Evolutionary conservation across 805 yeast genomes (phyloP).

Genomic region (Sporopachydermia lactativora): DNA sequence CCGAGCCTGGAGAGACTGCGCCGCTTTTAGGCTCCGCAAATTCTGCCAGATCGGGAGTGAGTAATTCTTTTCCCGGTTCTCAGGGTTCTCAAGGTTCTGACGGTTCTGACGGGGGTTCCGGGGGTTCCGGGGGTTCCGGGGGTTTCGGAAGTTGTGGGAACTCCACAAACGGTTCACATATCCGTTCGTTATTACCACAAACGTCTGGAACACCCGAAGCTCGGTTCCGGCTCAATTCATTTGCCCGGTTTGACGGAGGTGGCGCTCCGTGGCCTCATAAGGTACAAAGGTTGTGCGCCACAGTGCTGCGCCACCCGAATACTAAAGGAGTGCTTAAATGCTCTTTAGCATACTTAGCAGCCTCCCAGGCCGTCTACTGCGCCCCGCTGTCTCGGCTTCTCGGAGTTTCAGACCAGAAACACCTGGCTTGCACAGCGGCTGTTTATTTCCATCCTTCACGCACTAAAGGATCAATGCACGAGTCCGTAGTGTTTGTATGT

Average conservation of each 20-base stretch:
- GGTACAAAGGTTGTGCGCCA: not conserved
- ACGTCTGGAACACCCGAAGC: not conserved
- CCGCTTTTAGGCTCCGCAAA: not conserved
- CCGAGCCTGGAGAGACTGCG: not conserved
- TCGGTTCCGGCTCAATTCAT: constrained; percentile 1
- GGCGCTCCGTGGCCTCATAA: too few species aligned
- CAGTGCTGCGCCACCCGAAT: not conserved
- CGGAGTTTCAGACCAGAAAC: constrained; percentile 63
- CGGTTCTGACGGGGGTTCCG: too few species aligned
- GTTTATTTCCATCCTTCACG: constrained; percentile 79
- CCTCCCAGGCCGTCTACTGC: constrained; percentile 59
- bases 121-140: too few species aligned
- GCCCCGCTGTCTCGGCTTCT: constrained; percentile 32
- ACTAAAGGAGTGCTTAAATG: constrained; percentile 32
- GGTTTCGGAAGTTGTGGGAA: too few species aligned
- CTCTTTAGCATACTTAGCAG: constrained; percentile 58
- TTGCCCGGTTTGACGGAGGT: too few species aligned
- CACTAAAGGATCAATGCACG: constrained; percentile 69
- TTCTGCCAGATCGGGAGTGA: not conserved
- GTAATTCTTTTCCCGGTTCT: not conserved
- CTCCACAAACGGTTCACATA: not conserved
- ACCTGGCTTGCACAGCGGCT: constrained; percentile 67
- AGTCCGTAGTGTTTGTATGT: constrained; percentile 48
- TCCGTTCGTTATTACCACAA: too few species aligned
- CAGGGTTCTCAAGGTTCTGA: too few species aligned